phyloP scores from a whole-genome alignment of 2,329 filamentous ascomycete genomes.

The Pseudocercospora crystallina region DNA sequence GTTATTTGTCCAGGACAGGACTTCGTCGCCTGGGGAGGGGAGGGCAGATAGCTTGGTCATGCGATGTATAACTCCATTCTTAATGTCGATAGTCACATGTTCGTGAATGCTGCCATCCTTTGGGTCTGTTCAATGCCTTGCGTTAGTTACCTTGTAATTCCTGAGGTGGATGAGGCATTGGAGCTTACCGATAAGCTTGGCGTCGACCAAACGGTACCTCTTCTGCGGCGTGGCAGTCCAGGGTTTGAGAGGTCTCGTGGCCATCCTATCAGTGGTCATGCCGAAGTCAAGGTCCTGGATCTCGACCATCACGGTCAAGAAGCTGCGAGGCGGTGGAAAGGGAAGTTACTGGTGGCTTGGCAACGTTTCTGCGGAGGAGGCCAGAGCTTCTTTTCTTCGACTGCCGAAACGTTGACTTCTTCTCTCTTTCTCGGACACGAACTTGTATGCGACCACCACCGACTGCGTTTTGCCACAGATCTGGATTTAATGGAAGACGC shows the following conservation, averaged over 20 bases:
- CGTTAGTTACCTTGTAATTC: background rate
- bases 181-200: slow-evolving; percentile 22
- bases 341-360: too few relatives aligned
- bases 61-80: slow-evolving; percentile 29
- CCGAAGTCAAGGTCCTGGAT: slow-evolving; percentile 1
- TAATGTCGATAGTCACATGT: slow-evolving; percentile 33
- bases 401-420: too few relatives aligned
- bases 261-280: slow-evolving; percentile 9
- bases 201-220: slow-evolving; percentile 25
- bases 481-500: too few relatives aligned
- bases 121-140: slow-evolving; percentile 22
- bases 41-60: slow-evolving; percentile 31
- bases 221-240: slow-evolving; percentile 23
- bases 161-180: background rate
- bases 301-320: too few relatives aligned
- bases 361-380: too few relatives aligned
- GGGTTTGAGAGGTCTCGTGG: slow-evolving; percentile 20
- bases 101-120: slow-evolving; percentile 33
- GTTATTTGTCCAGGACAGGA: slow-evolving; percentile 29
- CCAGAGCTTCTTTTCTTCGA: too few relatives aligned
- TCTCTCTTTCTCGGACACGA: too few relatives aligned
- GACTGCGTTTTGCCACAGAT: too few relatives aligned
- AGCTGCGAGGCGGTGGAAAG: too few relatives aligned
- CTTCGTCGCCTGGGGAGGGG: slow-evolving; percentile 30
- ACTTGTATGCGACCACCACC: too few relatives aligned